Conservation (phyloP, 352 stramenopile genomes). For the Globisporangium cylindrosporum region DNA sequence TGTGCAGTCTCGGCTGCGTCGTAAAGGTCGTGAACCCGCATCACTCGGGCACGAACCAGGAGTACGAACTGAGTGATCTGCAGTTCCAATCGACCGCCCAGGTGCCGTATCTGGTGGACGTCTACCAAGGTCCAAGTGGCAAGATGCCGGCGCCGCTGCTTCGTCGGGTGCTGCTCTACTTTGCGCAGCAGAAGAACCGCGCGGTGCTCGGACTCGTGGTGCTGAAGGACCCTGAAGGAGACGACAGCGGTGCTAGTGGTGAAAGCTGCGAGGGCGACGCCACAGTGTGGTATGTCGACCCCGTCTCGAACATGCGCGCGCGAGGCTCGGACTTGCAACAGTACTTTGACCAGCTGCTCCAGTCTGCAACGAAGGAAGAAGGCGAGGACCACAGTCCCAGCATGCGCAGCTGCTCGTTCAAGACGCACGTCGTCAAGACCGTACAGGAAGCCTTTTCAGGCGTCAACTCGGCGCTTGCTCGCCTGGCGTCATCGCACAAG, state of each 20-base stretch:
- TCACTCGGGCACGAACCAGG: constrained; percentile 36
- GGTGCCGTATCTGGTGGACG: constrained; percentile 57
- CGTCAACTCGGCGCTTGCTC: constrained; percentile 85
- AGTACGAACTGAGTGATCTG: constrained; percentile 69
- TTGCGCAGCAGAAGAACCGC: constrained; percentile 65
- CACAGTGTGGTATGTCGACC: constrained; percentile 67
- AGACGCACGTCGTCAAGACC: constrained; percentile 74
- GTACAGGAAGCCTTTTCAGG: constrained; percentile 76
- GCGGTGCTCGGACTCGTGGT: constrained; percentile 54
- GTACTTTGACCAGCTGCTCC: constrained; percentile 49
- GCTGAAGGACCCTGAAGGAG: constrained; percentile 35
- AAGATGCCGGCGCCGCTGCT: constrained; percentile 24
- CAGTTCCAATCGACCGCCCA: constrained; percentile 71
- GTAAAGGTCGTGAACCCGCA: constrained; percentile 57
- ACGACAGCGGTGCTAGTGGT: constrained; percentile 12
- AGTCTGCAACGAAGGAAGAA: constrained; percentile 23
- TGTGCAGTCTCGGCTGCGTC: constrained; percentile 92
- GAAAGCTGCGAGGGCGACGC: constrained; percentile 38
- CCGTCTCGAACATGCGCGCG: constrained; percentile 52
- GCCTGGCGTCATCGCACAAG: constrained; percentile 77
- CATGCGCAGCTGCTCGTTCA: constrained; percentile 55
- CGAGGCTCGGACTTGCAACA: constrained; percentile 48
- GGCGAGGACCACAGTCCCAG: constrained; percentile 28
- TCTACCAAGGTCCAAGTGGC: constrained; percentile 17
- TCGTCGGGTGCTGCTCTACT: constrained; percentile 66